Base-by-base conservation (phyloP, 345 rosid genomes). In the Hevea brasiliensis region DNA sequence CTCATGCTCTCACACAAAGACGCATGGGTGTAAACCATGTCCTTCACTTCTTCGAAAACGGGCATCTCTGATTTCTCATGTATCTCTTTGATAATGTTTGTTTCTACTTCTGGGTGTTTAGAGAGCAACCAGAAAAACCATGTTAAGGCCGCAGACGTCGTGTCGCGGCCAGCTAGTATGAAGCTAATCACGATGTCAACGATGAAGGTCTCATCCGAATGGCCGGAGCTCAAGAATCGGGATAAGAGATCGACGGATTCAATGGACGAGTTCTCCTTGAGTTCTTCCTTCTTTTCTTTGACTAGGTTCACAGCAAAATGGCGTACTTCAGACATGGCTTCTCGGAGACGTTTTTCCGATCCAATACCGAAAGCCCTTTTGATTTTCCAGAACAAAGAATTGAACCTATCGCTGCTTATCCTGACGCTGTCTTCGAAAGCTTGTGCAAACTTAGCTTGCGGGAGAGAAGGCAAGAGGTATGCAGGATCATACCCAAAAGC, bases 71-170 rank as follows among this genome's bases (percentile, higher is more conserved):
- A 48, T 66, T 48, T 77, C 26, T 78, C 83, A 2, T 27, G 48
- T 37, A 85, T 76, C 67, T 92, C 97, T 15, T 78, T 41, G 3
- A 81, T 50, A 35, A 90, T 85, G 45, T 82, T 75, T 1, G 21
- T 26, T 32, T 82, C 90, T 0, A 77, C 83, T 6, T 71, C 60
- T 2, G 90, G 88, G 74, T 85, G 78, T 18, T 20, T 8, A 7
- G 85, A 80, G 44, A 91, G 74, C 9, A 89, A 73, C 92, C 88
- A 88, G 74, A 91, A 88, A 86, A 86, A 89, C 94, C 97, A 91
- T 6, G 87, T 87, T 62, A 91, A 74, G 26, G 89, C 92, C 23
- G 92, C 82, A 17, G 93, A 89, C 13, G 92, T 89, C 0, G 97
- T 77, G 79, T 91, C 97, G 8, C 88, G 76, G 61, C 94, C 92